phyloP scores from a whole-genome alignment of 352 stramenopile genomes.

The Pythium phragmitis region DNA sequence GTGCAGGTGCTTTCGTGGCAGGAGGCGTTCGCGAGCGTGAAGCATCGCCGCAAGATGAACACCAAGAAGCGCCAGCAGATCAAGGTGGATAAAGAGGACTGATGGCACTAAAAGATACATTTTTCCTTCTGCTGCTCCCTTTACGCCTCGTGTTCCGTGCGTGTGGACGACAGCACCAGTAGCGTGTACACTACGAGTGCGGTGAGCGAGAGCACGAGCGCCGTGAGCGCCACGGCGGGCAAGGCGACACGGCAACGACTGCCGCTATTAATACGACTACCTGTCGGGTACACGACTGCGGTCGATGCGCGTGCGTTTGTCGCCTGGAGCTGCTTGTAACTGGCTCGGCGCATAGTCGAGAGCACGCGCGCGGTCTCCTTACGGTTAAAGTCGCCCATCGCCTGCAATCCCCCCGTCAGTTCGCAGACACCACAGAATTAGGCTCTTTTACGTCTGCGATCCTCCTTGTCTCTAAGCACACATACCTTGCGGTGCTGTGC shows the following conservation, averaged over 20 bases:
- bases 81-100: conserved; percentile 38
- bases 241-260: not conserved
- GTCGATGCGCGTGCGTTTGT: not conserved
- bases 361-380: conserved; percentile 21
- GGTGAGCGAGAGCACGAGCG: conserved; percentile 4
- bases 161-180: not conserved
- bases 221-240: not conserved
- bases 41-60: conserved; percentile 20
- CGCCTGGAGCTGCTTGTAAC: not conserved
- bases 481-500: conserved; percentile 57
- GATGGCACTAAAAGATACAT: not conserved
- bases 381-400: conserved; percentile 26
- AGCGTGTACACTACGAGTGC: conserved; percentile 8
- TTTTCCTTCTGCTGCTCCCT: not conserved
- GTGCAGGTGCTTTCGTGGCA: conserved; percentile 54
- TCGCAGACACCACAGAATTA: not conserved
- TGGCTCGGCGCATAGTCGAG: conserved; percentile 2
- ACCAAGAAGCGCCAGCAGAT: conserved; percentile 17
- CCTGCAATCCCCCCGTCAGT: conserved; percentile 1
- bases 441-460: not conserved
- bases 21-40: conserved; percentile 49
- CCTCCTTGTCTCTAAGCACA: not conserved
- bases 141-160: not conserved
- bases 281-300: conserved; percentile 6
- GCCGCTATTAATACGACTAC: not conserved